Base-by-base conservation (phyloP, 306 rosid species). In the Cotoneaster glaucophyllus region DNA sequence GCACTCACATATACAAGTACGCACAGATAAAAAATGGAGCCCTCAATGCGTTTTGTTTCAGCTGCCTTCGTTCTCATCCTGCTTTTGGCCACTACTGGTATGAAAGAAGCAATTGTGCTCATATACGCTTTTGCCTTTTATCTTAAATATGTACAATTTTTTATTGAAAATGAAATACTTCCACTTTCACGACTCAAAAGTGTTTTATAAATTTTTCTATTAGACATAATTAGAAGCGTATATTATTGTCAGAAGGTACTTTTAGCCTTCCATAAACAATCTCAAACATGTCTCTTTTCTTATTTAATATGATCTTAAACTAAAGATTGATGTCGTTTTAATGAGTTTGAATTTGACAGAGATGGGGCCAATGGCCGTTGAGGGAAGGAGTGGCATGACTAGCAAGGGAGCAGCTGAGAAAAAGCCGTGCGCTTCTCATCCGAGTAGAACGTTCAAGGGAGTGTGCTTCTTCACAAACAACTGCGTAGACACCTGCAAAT, bases 391-490 rank as follows among this genome's bases (percentile, higher is more conserved):
- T 28, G 63, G 28, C 13, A 13, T 3, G 43, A 11, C 64, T 24
- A n/a, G 2, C 29, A 32, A 64, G 17, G 37, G 25, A 13, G 8
- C 5, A 17, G 1, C n/a, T 4, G 18, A 21, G 45, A 65, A 19
- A 19, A 82, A 84, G 41, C 74, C 71, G 0, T 89, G 94, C 53
- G 86, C 84, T 74, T 69, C 84, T 3, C 39, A 67, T 37, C 41
- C 41, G 70, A 89, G 91, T 81, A 81, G 86, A 17, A 69, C 67
- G 2, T 87, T 85, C 82, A 84, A 84, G 57, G 93, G 90, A 3
- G 0, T 37, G 2, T 89, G 93, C 41, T n/a, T 68, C 28, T 73
- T 84, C 61, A 52, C 69, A 22, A 67, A 66, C 22, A 83, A 85
- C 57, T 89, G 91, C 28, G 91, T 78, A 4, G 14, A 74, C 28